These are phyloP conservation scores for Hydnomerulius pinastri DNA, from an alignment of 768 basidiomycete species.

Conservation along the genomic window DNA sequence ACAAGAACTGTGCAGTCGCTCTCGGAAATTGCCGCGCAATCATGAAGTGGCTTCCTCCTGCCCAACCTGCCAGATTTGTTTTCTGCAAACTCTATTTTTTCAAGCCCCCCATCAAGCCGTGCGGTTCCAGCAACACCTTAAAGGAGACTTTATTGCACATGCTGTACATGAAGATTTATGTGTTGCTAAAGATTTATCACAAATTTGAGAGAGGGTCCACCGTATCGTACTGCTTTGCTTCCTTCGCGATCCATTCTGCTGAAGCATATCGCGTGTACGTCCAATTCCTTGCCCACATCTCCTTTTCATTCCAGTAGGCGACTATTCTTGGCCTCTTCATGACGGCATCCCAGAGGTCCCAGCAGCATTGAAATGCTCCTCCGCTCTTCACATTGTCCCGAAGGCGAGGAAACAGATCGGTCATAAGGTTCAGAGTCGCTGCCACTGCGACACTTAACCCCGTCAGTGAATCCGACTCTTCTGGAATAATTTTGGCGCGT, in stretches of 20 bases:
- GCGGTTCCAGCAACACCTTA: no score
- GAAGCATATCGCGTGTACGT: conserved; percentile 11
- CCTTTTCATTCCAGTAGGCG: conserved; percentile 19
- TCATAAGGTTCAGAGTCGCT: conserved; percentile 6
- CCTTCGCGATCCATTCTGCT: conserved; percentile 23
- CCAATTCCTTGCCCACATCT: conserved; percentile 13
- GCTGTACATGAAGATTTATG: background rate
- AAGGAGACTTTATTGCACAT: background rate
- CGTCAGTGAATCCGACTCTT: conserved; percentile 10
- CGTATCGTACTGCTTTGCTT: conserved; percentile 6
- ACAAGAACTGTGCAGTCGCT: conserved; percentile 49
- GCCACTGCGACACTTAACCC: conserved; percentile 17
- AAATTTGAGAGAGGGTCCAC: background rate
- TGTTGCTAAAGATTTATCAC: background rate
- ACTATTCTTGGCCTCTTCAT: conserved; percentile 9
- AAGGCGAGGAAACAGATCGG: conserved; percentile 3
- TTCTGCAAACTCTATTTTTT: background rate
- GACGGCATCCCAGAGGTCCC: conserved; percentile 1
- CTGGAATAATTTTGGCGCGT: conserved; percentile 12
- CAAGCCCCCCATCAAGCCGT: no score
- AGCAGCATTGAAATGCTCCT: conserved; percentile 1
- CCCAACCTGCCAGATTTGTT: background rate
- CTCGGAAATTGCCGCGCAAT: conserved; percentile 35
- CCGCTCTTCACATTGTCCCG: background rate
- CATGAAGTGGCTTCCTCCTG: background rate